These are phyloP conservation scores for Malus hybrid DNA, from an alignment of 331 rosid genomes.

Conservation along the genomic window DNA sequence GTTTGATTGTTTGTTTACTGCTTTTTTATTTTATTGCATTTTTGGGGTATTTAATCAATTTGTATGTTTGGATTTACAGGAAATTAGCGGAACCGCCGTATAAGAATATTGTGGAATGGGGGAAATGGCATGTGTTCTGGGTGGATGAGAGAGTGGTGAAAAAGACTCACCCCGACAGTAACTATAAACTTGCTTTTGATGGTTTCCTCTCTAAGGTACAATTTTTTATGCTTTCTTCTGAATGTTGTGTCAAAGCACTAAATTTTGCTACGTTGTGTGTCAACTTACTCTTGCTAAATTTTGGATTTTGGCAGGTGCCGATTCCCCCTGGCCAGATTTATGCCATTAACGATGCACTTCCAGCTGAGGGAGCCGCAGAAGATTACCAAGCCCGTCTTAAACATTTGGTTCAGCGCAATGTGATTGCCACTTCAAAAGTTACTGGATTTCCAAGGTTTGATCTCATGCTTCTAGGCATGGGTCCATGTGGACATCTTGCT, in stretches of 20 bases:
- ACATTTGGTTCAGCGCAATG: constrained; percentile 34
- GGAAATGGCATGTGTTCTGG: constrained; percentile 86
- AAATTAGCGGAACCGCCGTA: constrained; percentile 64
- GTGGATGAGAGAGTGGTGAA: constrained; percentile 87
- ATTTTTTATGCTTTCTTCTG: too few relatives aligned
- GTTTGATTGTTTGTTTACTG: neutral
- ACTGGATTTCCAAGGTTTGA: constrained; percentile 63
- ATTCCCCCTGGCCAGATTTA: constrained; percentile 45
- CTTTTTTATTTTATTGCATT: neutral
- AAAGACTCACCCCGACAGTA: constrained; percentile 66
- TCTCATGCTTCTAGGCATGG: constrained; percentile 75
- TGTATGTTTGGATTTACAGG: constrained; percentile 25
- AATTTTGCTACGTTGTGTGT: too few relatives aligned
- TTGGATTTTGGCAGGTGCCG: constrained; percentile 38
- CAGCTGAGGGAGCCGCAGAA: constrained; percentile 78
- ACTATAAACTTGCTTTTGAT: too few relatives aligned
- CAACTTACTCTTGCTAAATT: neutral
- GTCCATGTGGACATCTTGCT: constrained; percentile 80
- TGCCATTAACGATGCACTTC: constrained; percentile 56
- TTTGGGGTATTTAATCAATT: neutral
- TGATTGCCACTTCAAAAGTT: constrained; percentile 38
- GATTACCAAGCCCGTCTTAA: constrained; percentile 50
- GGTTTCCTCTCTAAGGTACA: constrained; percentile 76
- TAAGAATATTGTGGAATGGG: constrained; percentile 65
- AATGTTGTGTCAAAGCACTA: neutral